Conservation (phyloP, 495 filamentous ascomycete species). For the Annulohypoxylon nitens region DNA sequence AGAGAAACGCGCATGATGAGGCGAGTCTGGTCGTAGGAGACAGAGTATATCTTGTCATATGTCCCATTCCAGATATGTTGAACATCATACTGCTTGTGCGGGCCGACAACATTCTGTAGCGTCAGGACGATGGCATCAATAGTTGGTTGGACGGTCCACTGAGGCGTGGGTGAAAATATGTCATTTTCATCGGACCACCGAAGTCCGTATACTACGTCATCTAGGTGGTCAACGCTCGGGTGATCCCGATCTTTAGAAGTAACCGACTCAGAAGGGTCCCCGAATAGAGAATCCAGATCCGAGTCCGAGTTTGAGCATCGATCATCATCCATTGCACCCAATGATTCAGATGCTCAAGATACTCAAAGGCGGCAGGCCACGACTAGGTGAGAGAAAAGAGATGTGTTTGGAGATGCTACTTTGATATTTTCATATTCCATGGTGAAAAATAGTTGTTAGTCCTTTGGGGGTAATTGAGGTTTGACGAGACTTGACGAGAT, state of each 20-base stretch:
- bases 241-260: background rate
- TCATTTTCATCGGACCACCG: slow-evolving; percentile 23
- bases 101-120: slow-evolving; percentile 23
- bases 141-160: slow-evolving; percentile 43
- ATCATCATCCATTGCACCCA: too few species aligned
- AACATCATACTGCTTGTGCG: slow-evolving; percentile 28
- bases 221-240: background rate
- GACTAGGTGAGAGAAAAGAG: too few species aligned
- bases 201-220: slow-evolving; percentile 32
- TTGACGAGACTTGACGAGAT: too few species aligned
- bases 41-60: slow-evolving; percentile 56
- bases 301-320: background rate
- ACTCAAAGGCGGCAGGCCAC: too few species aligned
- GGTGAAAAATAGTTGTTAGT: too few species aligned
- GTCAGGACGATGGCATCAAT: slow-evolving; percentile 37
- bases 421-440: too few species aligned
- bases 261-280: background rate
- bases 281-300: slow-evolving; percentile 37
- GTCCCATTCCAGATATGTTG: slow-evolving; percentile 42
- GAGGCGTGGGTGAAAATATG: slow-evolving; percentile 15
- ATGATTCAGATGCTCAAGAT: too few species aligned
- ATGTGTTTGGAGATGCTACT: too few species aligned
- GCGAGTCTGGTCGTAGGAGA: slow-evolving; percentile 43
- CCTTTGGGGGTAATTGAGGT: too few species aligned
- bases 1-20: slow-evolving; percentile 65